Evolutionary conservation across 2,329 filamentous ascomycete species (phyloP), one percentile per base, ranked within the genome.

Genomic region (Bisporella sp.): DNA sequence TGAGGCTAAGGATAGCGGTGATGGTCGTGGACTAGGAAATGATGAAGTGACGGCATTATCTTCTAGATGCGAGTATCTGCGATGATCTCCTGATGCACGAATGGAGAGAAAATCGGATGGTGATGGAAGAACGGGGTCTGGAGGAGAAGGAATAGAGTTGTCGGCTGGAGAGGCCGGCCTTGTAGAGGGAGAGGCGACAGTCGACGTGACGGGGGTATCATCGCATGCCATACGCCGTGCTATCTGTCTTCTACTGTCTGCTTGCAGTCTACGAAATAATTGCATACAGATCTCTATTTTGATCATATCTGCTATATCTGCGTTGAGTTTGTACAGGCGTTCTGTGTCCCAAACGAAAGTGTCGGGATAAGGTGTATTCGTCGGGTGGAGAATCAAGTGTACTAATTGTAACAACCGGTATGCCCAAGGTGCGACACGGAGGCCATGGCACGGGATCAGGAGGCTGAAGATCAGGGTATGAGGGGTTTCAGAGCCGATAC

Each of bases 311-410:
- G 77, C 71, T 66, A 84, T 74, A 61, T 84, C 81, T 5, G 75
- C 73, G 21, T 79, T 75, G 35, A 84, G 70, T 60, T 83, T 82
- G 46, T 75, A 60, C 41, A 85, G 69, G 31, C 81, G 76, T 62
- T 84, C 81, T 60, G 84, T 80, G 57, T 85, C 81, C 48, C 84
- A 84, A 42, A 81, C 67, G 57, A 85, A 84, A 0, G 81, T 84
- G 43, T 76, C 77, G 0, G 80, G 81, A 3, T n/a, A n/a, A n/a
- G n/a, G n/a, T n/a, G n/a, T n/a, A n/a, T 56, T 71, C 69, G 31
- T 71, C 69, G 1, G 69, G 66, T 32, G 71, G 71, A 1, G 75
- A 82, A 3, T 79, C 79, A 29, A 82, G 66, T 32, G 81, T 68
- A n/a, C 31, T 82, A 69, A n/a, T n/a, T n/a, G n/a, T n/a, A n/a